phyloP scores from a whole-genome alignment of 805 yeast species.

The Wickerhamomyces xylosicus region DNA sequence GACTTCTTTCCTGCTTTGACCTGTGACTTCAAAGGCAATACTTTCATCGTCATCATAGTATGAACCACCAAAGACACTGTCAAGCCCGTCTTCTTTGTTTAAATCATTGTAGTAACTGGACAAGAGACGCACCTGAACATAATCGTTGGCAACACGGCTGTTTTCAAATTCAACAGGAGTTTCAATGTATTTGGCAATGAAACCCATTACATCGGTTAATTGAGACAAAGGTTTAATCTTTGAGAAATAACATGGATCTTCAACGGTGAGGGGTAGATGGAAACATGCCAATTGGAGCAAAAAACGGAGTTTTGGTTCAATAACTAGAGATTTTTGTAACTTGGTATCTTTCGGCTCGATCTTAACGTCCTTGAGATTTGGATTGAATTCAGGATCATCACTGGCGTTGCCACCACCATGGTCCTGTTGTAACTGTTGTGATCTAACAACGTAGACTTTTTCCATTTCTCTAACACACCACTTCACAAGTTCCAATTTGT shows the following conservation, averaged over 20 bases:
- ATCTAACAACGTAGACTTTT: slow-evolving; percentile 19
- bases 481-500: slow-evolving; percentile 30
- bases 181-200: slow-evolving; percentile 31
- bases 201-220: slow-evolving; percentile 25
- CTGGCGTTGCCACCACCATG: slow-evolving; percentile 3
- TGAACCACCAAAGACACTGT: slow-evolving; percentile 17
- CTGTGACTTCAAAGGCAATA: slow-evolving; percentile 23
- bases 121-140: slow-evolving; percentile 19
- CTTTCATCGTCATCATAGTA: slow-evolving; percentile 26
- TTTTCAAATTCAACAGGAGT: slow-evolving; percentile 26
- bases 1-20: slow-evolving; percentile 7
- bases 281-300: slow-evolving; percentile 37
- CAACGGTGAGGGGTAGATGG: slow-evolving; percentile 28
- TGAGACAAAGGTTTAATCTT: slow-evolving; percentile 19
- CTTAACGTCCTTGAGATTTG: slow-evolving; percentile 4
- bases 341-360: slow-evolving; percentile 14
- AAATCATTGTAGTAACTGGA: slow-evolving; percentile 24
- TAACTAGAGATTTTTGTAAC: slow-evolving; percentile 23
- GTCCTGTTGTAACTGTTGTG: slow-evolving; percentile 2
- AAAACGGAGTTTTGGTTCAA: slow-evolving; percentile 39
- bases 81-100: slow-evolving; percentile 24
- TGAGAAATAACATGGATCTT: slow-evolving; percentile 31
- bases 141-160: slow-evolving; percentile 25
- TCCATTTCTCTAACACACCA: slow-evolving; percentile 31
- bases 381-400: slow-evolving; percentile 6